Base-by-base conservation (phyloP, 2,329 filamentous ascomycete species). In the Hypoxylon sp. region DNA sequence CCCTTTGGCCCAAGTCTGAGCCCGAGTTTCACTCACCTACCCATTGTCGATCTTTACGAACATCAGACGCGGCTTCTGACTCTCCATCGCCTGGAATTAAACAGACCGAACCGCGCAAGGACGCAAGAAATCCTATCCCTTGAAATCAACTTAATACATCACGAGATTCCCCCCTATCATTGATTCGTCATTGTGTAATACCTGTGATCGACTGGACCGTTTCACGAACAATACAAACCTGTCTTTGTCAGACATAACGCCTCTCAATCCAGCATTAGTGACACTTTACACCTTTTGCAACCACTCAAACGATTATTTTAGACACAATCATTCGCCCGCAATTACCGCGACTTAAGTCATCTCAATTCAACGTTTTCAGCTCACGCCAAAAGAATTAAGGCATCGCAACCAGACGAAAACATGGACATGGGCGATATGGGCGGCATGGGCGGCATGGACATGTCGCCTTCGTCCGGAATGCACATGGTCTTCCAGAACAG, bases 401-500 rank as follows among this genome's bases (percentile, higher is more conserved):
- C 35, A 29, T 31, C 19, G 33, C 24, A 51, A 60, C 33, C 17
- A 71, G 70, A 31, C 59, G 44, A 57, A 50, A 31, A 47, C 59
- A 55, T 62, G 66, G 37, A 60, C 6, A 70, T 70, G 71, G 58
- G 19, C 19, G 19, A 65, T 26, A 70, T 65, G 67, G 63, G 47
- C 42, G 5, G 71, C 70, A 66, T 67, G 70, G 39, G 44, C 2
- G 66, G 54, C 52, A 76, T 76, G 74, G 67, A 65, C 37, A 70
- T 68, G 73, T 68, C 69, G 37, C 22, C 57, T 11, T 52, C 74
- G 8, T 46, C 68, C 50, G 69, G 61, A 51, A 74, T 76, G 74
- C 74, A 73, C 60, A 87, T 86, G 77, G 81, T 86, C 71, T 96
- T 96, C 85, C 90, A 74, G 71, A 87, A 80, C 68, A 75, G 81